A percentile compares a stretch with the other conserved stretches of the same genome.
Conservation (phyloP, 2,329 filamentous ascomycete genomes). For the Mycosphaerelloides madeirae region DNA sequence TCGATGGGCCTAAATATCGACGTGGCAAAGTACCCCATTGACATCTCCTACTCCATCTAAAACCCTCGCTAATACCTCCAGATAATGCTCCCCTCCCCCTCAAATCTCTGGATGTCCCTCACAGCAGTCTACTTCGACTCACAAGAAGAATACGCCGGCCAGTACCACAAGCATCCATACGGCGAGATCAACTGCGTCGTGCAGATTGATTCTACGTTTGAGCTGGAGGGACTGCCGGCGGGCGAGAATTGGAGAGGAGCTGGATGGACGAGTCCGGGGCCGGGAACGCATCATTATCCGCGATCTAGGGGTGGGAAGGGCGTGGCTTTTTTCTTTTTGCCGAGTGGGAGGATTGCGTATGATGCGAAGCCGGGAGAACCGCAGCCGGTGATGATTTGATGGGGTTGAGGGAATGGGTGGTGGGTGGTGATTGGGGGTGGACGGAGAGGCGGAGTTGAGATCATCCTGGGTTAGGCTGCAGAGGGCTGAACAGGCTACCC, state of each 20-base stretch:
- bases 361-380: slow-evolving; percentile 41
- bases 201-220: slow-evolving; percentile 44
- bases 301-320: slow-evolving; percentile 48
- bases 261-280: slow-evolving; percentile 53
- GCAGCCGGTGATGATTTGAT: slow-evolving; percentile 4
- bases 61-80: slow-evolving; percentile 14
- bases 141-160: slow-evolving; percentile 46
- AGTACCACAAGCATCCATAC: slow-evolving; percentile 41
- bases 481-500: too few relatives aligned
- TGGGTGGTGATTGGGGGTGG: not conserved
- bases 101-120: slow-evolving; percentile 51
- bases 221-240: slow-evolving; percentile 49
- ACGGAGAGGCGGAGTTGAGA: too few relatives aligned
- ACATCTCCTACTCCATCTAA: not conserved
- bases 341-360: slow-evolving; percentile 52
- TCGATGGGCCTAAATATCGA: slow-evolving; percentile 44
- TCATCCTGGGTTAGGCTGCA: too few relatives aligned
- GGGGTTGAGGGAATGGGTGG: not conserved
- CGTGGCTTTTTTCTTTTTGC: slow-evolving; percentile 53
- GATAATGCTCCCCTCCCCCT: slow-evolving; percentile 43
- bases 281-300: slow-evolving; percentile 56
- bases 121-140: slow-evolving; percentile 57
- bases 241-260: slow-evolving; percentile 50
- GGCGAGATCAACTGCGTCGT: slow-evolving; percentile 32
- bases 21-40: slow-evolving; percentile 37